Evolutionary conservation across 805 yeast genomes (phyloP), one percentile per base, ranked within the genome.

Genomic region (Wickerhamomyces pijperi): DNA sequence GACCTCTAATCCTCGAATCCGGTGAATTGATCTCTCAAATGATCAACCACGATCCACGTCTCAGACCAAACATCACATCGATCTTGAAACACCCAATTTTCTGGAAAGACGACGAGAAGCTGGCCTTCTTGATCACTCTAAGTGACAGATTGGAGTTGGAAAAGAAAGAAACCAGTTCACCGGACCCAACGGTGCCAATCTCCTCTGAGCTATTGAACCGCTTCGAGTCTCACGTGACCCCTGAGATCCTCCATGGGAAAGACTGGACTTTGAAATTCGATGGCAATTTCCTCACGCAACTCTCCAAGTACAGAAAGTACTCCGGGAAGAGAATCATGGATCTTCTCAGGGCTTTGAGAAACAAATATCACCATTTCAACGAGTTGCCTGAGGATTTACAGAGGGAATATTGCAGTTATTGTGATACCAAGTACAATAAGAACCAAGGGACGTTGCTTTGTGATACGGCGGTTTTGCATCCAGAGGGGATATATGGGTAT

Each of bases 281-380:
- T 51, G 54, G 62, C n/a, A 63, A 67, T 14, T 83, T 90, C 51
- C 68, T 84, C 63, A 83, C 79, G 23, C 87, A 90, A 53, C 66
- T 92, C 46, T 96, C 95, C 16, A 85, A 84, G 54, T 92, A 86
- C 56, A 71, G 99, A 49, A 88, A 86, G 58, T 92, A 92, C 57
- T 80, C 81, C 46, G 72, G 82, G 1, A 76, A 72, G 41, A 82
- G 78, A 49, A 60, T 92, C 35, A 76, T 87, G 78, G 98, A 92
- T 56, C 61, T 92, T 38, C 60, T 92, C 42, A 67, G 99, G 42
- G 96, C 96, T 0, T 59, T 92, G 48, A 70, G 99, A 50, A 92
- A 92, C 63, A 92, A 92, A 58, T 81, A 85, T 53, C 97, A 92
- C 58, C 99, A 92, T 58, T 90, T 72, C 58, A 86, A 86, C 60